Evolutionary conservation across 2,329 filamentous ascomycete species (phyloP).

Genomic region (Aspergillus clavatus): DNA sequence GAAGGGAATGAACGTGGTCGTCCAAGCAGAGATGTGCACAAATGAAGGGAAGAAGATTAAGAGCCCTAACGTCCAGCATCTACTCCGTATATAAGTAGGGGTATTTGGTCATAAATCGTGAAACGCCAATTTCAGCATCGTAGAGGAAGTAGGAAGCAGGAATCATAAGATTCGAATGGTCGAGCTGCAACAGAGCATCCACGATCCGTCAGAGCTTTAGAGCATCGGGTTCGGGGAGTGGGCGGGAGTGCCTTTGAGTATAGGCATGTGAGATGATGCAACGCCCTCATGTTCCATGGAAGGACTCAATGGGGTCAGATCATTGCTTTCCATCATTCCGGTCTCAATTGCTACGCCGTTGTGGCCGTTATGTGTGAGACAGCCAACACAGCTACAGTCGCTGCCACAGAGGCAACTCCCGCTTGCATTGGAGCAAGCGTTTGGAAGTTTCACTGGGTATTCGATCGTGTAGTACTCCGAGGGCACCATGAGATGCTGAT

Average conservation of each 20-base stretch:
- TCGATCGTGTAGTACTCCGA: conserved; percentile 41
- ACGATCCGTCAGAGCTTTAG: conserved; percentile 7
- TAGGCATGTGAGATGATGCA: conserved; percentile 14
- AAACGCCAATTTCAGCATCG: conserved; percentile 5
- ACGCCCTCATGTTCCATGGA: conserved; percentile 1
- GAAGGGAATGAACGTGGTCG: not conserved
- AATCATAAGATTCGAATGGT: not conserved
- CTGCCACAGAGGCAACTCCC: conserved; percentile 51
- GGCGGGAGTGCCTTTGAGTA: conserved; percentile 15
- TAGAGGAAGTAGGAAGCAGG: not conserved
- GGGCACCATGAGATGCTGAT: conserved; percentile 36
- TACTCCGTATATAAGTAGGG: conserved; percentile 22
- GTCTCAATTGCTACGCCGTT: conserved; percentile 39
- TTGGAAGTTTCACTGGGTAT: conserved; percentile 36
- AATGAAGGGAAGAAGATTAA: conserved; percentile 4
- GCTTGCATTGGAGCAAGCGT: conserved; percentile 44
- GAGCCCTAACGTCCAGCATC: conserved; percentile 13
- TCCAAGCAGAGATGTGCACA: conserved; percentile 3
- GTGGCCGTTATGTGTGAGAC: conserved; percentile 49
- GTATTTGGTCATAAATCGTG: conserved; percentile 27
- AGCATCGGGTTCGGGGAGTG: conserved; percentile 21
- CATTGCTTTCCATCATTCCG: conserved; percentile 4
- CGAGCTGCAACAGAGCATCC: conserved; percentile 1
- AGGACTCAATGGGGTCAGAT: conserved; percentile 2
- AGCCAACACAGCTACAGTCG: conserved; percentile 50